Base-by-base conservation (phyloP, 2,329 filamentous ascomycete species). In the Microthyrium microscopicum region DNA sequence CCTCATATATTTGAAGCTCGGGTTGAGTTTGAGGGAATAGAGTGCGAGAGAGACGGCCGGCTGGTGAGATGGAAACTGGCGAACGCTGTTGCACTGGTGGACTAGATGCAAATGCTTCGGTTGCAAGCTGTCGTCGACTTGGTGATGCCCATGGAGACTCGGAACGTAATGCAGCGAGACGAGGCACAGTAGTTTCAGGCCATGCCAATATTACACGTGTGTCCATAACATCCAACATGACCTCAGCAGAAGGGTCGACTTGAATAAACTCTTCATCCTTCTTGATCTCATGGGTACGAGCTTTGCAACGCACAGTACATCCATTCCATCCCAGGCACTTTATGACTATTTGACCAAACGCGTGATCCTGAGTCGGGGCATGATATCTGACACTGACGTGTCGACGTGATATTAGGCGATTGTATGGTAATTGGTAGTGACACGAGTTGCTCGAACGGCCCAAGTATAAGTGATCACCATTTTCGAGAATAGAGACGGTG, bases 281-380 rank as follows among this genome's bases (percentile, higher is more conserved):
- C 42, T 64, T 67, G 47, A 98, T 58, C 43, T 93, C 82, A 64
- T 81, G 87, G 3, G 82, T 78, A 43, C 77, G 74, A 36, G 83
- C 83, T 56, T 87, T 78, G 61, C 83, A 94, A 58, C 93, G 84
- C 44, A 98, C 60, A 60, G 83, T 92, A 43, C 89, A 66, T 12
- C 89, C 89, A 54, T 98, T 98, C 87, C 87, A 95, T 16, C 89
- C 89, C 48, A 79, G 71, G 62, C 89, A 98, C 47, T 82, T 68
- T 46, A 98, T 78, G 55, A 93, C 81, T 29, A 98, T 71, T 54
- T 73, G 77, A 52, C 79, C 81, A 40, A 73, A 66, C 44, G 81
- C 73, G 46, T 81, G 67, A 4, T 69, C 68, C 35, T 70, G 66
- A 15, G 66, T 59, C 9, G 81, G 72, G 16, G 77, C 67, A 41